Percentiles rank a stretch among this genome's conserved stretches.
These are phyloP conservation scores for Senna tora DNA, from an alignment of 306 rosid genomes.

Conservation along the genomic window DNA sequence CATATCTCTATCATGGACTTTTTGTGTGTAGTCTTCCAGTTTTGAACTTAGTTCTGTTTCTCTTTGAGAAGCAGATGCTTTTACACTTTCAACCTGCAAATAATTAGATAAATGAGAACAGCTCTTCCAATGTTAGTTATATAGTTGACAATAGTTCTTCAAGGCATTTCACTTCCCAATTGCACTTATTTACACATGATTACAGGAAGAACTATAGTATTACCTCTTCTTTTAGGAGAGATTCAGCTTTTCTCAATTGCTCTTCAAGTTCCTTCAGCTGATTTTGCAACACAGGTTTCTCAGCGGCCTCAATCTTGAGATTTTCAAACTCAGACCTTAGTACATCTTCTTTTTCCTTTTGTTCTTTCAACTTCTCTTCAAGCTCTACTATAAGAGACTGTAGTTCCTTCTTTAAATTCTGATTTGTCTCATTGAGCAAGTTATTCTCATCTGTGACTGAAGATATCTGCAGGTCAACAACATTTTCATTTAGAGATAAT, in stretches of 20 bases:
- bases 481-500: slow-evolving; percentile 34
- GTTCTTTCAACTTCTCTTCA: slow-evolving; percentile 74
- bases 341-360: slow-evolving; percentile 57
- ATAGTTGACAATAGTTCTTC: neutral
- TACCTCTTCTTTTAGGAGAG: slow-evolving; percentile 76
- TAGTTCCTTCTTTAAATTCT: slow-evolving; percentile 70
- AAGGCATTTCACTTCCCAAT: slow-evolving; percentile 17
- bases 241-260: slow-evolving; percentile 62
- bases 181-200: slow-evolving; percentile 7
- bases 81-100: slow-evolving; percentile 65
- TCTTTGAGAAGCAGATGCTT: slow-evolving; percentile 58
- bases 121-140: neutral
- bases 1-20: slow-evolving; percentile 53
- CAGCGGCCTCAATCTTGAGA: slow-evolving; percentile 66
- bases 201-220: slow-evolving; percentile 13
- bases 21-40: slow-evolving; percentile 60
- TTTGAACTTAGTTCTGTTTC: slow-evolving; percentile 67
- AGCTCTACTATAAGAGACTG: slow-evolving; percentile 63
- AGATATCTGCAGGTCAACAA: slow-evolving; percentile 63
- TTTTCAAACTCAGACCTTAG: slow-evolving; percentile 65
- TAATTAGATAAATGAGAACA: slow-evolving; percentile 36
- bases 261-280: slow-evolving; percentile 66
- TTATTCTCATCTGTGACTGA: slow-evolving; percentile 76
- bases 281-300: slow-evolving; percentile 61
- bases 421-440: slow-evolving; percentile 71